Evolutionary conservation across 805 yeast species (phyloP), one percentile per base, ranked within the genome.

Genomic region (Saccharomycopsis olivae): DNA sequence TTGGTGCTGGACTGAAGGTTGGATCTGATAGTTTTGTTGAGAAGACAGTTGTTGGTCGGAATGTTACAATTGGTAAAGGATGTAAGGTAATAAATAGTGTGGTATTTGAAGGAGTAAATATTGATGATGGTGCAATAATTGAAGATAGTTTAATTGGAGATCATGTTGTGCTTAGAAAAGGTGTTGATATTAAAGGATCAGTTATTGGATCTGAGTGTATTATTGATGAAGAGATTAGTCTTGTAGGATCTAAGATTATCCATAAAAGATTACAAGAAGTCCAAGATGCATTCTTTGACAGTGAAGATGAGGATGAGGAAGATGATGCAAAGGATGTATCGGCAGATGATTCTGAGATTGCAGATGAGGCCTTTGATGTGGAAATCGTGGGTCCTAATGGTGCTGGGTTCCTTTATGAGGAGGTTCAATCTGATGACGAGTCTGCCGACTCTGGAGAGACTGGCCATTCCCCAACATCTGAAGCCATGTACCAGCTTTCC

Each of bases 1-100:
- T 92, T 48, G 98, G 97, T 3, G 64, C 79, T 1, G 69, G 74
- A 38, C 69, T 95, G 0, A 65, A 63, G 30, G 78, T 92, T 50
- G 95, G 95, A 31, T 87, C 81, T 49, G 77, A 79, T 14, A 64
- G 95, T 0, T 48, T 52, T 3, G 68, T 92, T 29, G 67, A 68
- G 41, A 74, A 77, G 39, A 77, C 94, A 18, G 82, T 83, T 3
- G 75, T 92, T 55, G 98, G 98, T 5, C 75, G 89, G 49, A 71
- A 80, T 46, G 88, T 96, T 60, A 70, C 63, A 40, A 85, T 92
- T 51, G 97, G 96, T 23, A 69, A 75, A 38, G 78, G 83, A 51
- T 92, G 81, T 18, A 58, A 49, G 2, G 75, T 92, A 34, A 69
- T 64, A 35, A 78, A 84, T 52, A 77, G 95, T 15, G 88, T 83